Evolutionary conservation across 2,329 filamentous ascomycete species (phyloP), one percentile per base, ranked within the genome.

Genomic region (Epichloe hybrida): DNA sequence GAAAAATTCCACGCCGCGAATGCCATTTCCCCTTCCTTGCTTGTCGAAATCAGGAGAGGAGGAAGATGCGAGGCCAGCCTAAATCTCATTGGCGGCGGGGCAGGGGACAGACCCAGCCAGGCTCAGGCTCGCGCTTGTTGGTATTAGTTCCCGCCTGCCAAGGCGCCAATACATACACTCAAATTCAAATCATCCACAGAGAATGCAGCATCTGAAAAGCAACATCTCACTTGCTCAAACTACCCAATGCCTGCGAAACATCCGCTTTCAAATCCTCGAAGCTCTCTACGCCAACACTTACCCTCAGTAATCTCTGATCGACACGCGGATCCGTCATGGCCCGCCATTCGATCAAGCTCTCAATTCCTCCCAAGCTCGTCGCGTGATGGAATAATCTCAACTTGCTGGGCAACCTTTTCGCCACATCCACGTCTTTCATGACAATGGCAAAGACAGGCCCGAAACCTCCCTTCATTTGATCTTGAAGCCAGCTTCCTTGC

Each of bases 331-430:
- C 93, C 53, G 82, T 84, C 88, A 98, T 93, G 46, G 85, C 80
- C 53, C 93, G 76, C 93, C 93, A 98, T 76, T 98, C 93, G 59
- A 98, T 90, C 71, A 97, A 69, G 62, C 88, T 93, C 76, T 97
- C 93, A 9, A 97, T 88, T 4, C 93, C 91, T 2, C 93, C 93
- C 31, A 97, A 69, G 65, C 87, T 94, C 2, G 93, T 98, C 5
- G 93, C 93, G 67, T 98, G 93, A 59, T 95, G 88, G 72, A 97
- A 97, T 43, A 95, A 75, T 2, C 73, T 64, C 64, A 97, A 69
- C 66, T 86, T 86, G 61, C 83, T 86, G 3, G 93, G 93, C 55
- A 98, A 68, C 34, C 71, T 66, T 56, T 75, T 78, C 3, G 93
- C 90, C 48, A 77, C 62, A 1, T 72, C 69, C 54, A 77, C 72